Conservation (phyloP, 2,329 filamentous ascomycete species). For the Xylariales sp. region DNA sequence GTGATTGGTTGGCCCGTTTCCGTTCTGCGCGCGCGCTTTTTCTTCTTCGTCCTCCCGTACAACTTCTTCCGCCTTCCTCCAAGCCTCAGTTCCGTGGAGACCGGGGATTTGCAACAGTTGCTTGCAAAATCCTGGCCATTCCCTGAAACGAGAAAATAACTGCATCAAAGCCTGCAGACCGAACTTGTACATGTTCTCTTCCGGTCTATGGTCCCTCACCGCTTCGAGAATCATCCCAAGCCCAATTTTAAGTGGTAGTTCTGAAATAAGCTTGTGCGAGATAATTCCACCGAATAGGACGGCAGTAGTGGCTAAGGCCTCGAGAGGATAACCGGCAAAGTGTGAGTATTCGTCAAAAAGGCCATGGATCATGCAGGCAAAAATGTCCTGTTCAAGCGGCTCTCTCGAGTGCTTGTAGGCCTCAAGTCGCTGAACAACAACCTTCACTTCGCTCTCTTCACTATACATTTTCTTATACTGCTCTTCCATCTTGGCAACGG, state of each 20-base stretch:
- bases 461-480: slow-evolving; percentile 99
- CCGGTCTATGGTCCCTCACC: slow-evolving; percentile 83
- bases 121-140: slow-evolving; percentile 96
- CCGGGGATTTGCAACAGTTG: slow-evolving; percentile 84
- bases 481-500: slow-evolving; percentile 94
- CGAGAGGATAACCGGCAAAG: slow-evolving; percentile 95
- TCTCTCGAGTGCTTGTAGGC: slow-evolving; percentile 89
- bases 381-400: slow-evolving; percentile 88
- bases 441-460: slow-evolving; percentile 85
- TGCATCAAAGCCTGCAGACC: slow-evolving; percentile 95
- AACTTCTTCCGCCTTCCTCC: slow-evolving; percentile 83
- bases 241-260: slow-evolving; percentile 91
- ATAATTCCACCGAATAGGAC: slow-evolving; percentile 98
- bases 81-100: slow-evolving; percentile 86
- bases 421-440: slow-evolving; percentile 85
- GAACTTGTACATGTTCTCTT: slow-evolving; percentile 97
- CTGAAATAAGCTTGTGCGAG: slow-evolving; percentile 89
- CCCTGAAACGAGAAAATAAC: slow-evolving; percentile 81
- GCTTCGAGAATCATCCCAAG: slow-evolving; percentile 98
- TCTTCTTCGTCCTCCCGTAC: slow-evolving; percentile 76
- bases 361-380: slow-evolving; percentile 98
- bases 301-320: slow-evolving; percentile 93
- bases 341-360: slow-evolving; percentile 97
- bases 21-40: slow-evolving; percentile 66
- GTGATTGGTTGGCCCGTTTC: slow-evolving; percentile 53